Evolutionary conservation across 2,329 filamentous ascomycete genomes (phyloP), one percentile per base, ranked within the genome.

Genomic region (Nemania diffusa): DNA sequence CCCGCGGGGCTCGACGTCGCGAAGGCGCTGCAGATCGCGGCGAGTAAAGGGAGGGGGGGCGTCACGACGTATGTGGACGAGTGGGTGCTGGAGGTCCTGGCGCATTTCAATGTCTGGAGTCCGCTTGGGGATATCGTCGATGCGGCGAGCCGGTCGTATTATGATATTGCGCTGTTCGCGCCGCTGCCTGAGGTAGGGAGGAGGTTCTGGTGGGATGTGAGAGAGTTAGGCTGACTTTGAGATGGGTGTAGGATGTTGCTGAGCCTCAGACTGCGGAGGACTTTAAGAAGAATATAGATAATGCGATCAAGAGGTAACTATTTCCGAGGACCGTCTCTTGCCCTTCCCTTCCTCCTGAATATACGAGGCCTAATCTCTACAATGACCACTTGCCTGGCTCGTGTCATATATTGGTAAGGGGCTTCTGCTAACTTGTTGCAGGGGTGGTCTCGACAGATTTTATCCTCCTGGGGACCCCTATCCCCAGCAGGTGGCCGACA

Each of bases 401-500:
- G 32, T 15, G 24, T 9, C 3, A 24, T 5, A 53, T 42, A 17
- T n/a, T 24, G 32, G 26, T 26, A 20, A 46, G 6, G 32, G 42
- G 13, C 57, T 50, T 5, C n/a, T n/a, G 29, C 63, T 61, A 27
- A 61, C 51, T 51, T 60, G 3, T 20, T 44, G 5, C n/a, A 65
- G 63, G 42, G 62, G 62, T 7, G 62, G 62, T 20, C 66, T 70
- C 34, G 66, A 60, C 1, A 53, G 55, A 17, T 69, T 70, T 57
- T 70, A 69, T 55, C 52, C 60, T 27, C 61, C 63, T 13, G 66
- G 61, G 6, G 60, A 70, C 26, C 60, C 63, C 1, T 70, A 70
- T 32, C 13, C 68, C 27, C 61, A 69, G n/a, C 56, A 70, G n/a
- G 63, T 69, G 1, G 69, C 69, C 26, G 57, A 69, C n/a, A 69